Percentiles rank a stretch among this genome's conserved stretches.
Conservation (phyloP, 2,329 filamentous ascomycete genomes). For the Cladophialophora psammophila region DNA sequence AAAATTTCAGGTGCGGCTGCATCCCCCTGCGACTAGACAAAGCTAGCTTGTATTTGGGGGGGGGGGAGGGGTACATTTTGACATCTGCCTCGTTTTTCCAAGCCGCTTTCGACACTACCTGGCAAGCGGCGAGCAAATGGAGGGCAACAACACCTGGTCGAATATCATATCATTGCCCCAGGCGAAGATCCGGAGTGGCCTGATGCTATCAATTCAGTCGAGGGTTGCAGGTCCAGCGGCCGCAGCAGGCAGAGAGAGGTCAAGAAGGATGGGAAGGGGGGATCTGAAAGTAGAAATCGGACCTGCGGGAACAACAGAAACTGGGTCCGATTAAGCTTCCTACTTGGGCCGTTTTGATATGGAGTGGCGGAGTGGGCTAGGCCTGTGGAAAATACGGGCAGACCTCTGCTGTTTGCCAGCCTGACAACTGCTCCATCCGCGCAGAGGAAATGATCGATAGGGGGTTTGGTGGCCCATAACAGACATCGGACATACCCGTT, state of each 20-base stretch:
- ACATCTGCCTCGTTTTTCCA: conserved; percentile 5
- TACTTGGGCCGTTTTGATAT: neutral
- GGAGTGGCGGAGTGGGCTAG: conserved; percentile 3
- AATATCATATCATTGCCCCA: neutral
- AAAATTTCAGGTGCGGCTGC: neutral
- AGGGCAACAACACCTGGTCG: neutral
- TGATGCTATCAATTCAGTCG: neutral
- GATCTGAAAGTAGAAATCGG: conserved; percentile 1
- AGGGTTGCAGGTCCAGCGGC: neutral
- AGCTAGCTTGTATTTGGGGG: conserved; percentile 6
- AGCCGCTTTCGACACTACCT: neutral
- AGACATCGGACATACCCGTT: conserved; percentile 15
- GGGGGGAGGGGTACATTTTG: neutral
- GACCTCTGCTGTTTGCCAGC: neutral
- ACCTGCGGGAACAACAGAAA: neutral
- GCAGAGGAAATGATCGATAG: neutral
- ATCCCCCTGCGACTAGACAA: neutral
- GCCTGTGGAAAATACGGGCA: conserved; percentile 5
- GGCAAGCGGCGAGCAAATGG: neutral
- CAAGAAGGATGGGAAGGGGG: neutral
- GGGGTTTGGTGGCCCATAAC: neutral
- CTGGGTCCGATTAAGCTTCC: neutral
- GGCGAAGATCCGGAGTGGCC: conserved; percentile 10
- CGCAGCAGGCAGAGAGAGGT: neutral
- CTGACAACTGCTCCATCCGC: neutral